These are phyloP conservation scores for Craspedostauros australis DNA, from an alignment of 108 stramenopile genomes.

Conservation along the genomic window DNA sequence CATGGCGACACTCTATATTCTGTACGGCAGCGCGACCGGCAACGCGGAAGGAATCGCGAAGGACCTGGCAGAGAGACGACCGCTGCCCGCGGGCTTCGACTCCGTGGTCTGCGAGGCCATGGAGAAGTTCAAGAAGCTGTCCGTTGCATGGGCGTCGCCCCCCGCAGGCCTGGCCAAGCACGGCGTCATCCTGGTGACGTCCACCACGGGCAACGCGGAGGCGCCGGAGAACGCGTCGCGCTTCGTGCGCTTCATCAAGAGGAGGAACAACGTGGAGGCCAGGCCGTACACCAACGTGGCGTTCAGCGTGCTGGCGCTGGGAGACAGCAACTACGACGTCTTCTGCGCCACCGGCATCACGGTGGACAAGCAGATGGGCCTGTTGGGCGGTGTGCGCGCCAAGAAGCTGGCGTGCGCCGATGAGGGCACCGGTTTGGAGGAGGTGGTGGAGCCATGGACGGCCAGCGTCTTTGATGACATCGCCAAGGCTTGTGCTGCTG, in stretches of 20 bases:
- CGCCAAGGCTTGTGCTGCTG: conserved; percentile 41
- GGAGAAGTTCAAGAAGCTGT: conserved; percentile 54
- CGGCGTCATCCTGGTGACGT: conserved; percentile 59
- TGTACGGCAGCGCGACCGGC: conserved; percentile 85
- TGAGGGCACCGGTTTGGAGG: conserved; percentile 84
- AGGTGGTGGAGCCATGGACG: conserved; percentile 82
- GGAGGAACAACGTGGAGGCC: conserved; percentile 25
- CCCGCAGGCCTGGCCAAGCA: conserved; percentile 26
- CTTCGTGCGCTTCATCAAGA: conserved; percentile 68
- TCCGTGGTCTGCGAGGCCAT: conserved; percentile 46
- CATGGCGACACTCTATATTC: conserved; percentile 46
- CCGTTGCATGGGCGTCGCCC: conserved; percentile 17
- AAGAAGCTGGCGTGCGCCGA: conserved; percentile 71
- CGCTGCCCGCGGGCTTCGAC: conserved; percentile 20
- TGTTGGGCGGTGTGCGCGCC: conserved; percentile 60
- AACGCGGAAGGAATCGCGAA: conserved; percentile 81
- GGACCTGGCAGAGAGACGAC: conserved; percentile 28
- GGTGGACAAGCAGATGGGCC: conserved; percentile 55
- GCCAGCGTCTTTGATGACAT: conserved; percentile 32
- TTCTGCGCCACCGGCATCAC: conserved; percentile 75
- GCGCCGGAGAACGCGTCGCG: conserved; percentile 81
- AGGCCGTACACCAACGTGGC: conserved; percentile 44
- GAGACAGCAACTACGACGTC: conserved; percentile 87
- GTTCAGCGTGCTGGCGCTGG: conserved; percentile 75
- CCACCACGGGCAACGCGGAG: conserved; percentile 93